phyloP scores from a whole-genome alignment of 257 asterid genomes.

The Coffea canephora region DNA sequence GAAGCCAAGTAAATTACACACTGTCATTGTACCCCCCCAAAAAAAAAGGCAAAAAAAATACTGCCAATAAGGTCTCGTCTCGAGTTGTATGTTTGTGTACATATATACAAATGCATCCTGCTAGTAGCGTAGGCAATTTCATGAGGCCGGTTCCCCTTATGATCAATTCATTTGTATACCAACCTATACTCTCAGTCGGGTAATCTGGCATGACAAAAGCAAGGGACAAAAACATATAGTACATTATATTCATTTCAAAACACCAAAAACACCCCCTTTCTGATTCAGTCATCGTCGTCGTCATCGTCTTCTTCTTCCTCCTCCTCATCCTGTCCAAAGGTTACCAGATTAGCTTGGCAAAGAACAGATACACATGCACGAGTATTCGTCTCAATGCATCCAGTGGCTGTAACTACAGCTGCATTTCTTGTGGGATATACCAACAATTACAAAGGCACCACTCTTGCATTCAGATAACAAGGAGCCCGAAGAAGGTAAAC shows the following conservation, averaged over 20 bases:
- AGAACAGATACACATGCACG: background rate
- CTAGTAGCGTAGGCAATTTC: background rate
- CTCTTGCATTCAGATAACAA: background rate
- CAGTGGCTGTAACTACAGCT: background rate
- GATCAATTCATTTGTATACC: background rate
- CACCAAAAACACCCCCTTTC: background rate
- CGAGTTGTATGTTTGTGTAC: background rate
- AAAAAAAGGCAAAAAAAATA: background rate
- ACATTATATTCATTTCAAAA: background rate
- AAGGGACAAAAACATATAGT: background rate
- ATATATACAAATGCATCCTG: background rate
- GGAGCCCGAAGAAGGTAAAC: too few species aligned
- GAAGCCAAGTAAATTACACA: too few species aligned
- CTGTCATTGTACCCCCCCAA: too few species aligned
- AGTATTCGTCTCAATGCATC: background rate
- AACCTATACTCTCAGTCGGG: background rate
- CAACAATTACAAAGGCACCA: background rate
- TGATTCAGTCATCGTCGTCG: constrained; percentile 43
- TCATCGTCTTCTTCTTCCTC: constrained; percentile 50
- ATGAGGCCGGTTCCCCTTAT: background rate
- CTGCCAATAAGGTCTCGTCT: background rate
- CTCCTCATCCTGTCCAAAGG: constrained; percentile 37
- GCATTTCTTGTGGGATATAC: background rate
- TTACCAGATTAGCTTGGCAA: background rate
- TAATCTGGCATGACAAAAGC: background rate